Conservation (phyloP, 1,139 yeast species). For the Pichia sp. region DNA sequence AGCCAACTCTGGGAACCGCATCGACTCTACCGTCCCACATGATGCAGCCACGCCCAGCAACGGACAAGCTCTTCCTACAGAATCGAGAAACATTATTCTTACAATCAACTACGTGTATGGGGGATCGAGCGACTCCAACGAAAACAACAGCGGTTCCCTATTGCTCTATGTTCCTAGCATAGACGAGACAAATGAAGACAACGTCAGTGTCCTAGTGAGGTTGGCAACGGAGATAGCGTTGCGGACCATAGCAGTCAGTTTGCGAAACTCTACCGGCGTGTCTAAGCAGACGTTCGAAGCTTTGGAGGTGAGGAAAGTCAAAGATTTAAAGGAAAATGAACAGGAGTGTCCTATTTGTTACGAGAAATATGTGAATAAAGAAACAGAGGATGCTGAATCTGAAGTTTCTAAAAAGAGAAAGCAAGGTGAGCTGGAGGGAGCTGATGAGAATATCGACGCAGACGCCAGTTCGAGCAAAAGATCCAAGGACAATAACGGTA, state of each 20-base stretch:
- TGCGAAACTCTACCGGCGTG: constrained; percentile 45
- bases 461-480: constrained; percentile 3
- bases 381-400: constrained; percentile 17
- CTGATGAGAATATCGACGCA: background rate
- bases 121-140: constrained; percentile 19
- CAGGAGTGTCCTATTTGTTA: constrained; percentile 64
- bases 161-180: constrained; percentile 63
- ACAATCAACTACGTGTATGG: constrained; percentile 39
- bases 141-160: constrained; percentile 41
- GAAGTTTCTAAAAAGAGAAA: constrained; percentile 16
- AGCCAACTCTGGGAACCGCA: background rate
- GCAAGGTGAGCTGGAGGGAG: constrained; percentile 11
- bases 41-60: background rate
- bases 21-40: background rate
- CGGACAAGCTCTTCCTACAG: constrained; percentile 15
- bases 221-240: constrained; percentile 70
- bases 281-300: constrained; percentile 49
- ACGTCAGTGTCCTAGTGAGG: constrained; percentile 54
- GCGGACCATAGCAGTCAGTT: constrained; percentile 49
- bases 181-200: constrained; percentile 49
- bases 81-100: constrained; percentile 35
- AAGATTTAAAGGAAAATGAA: constrained; percentile 35
- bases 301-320: constrained; percentile 35
- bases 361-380: constrained; percentile 44
- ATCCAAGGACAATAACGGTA: constrained; percentile 20